These are phyloP conservation scores for Exophiala mesophila DNA, from an alignment of 2,329 filamentous ascomycete genomes.

Conservation along the genomic window DNA sequence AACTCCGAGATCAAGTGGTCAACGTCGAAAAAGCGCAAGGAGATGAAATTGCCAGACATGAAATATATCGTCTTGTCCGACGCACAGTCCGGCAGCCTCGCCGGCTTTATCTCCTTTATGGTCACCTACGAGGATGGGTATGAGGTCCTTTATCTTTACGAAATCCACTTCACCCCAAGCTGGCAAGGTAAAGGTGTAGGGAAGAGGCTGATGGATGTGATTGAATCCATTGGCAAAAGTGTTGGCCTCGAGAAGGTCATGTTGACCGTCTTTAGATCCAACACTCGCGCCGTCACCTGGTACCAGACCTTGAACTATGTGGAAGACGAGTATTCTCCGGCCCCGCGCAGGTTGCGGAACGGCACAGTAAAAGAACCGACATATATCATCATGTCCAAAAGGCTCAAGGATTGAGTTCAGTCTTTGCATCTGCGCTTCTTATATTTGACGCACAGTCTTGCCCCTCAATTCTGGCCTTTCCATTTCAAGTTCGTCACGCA, in stretches of 20 bases:
- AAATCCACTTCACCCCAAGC: slow-evolving; percentile 50
- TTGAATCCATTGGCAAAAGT: slow-evolving; percentile 44
- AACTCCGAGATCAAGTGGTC: slow-evolving; percentile 53
- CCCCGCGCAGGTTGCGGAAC: slow-evolving; percentile 44
- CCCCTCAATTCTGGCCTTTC: slow-evolving; percentile 86
- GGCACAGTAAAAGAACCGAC: slow-evolving; percentile 46
- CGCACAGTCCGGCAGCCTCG: slow-evolving; percentile 15
- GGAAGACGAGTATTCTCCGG: slow-evolving; percentile 50
- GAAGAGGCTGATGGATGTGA: slow-evolving; percentile 43
- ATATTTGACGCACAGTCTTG: slow-evolving; percentile 82
- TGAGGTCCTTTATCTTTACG: slow-evolving; percentile 60
- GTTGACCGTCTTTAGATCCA: slow-evolving; percentile 56
- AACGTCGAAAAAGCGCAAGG: slow-evolving; percentile 46
- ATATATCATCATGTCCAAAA: slow-evolving; percentile 52
- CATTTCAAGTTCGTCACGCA: slow-evolving; percentile 90
- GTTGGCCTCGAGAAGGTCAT: slow-evolving; percentile 52
- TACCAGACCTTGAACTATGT: slow-evolving; percentile 49
- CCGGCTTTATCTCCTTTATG: slow-evolving; percentile 52
- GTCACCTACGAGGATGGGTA: slow-evolving; percentile 51
- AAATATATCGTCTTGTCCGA: slow-evolving; percentile 49
- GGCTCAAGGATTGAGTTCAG: neutral
- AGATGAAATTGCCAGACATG: slow-evolving; percentile 58
- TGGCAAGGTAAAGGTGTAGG: slow-evolving; percentile 50
- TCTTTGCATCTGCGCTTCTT: slow-evolving; percentile 29
- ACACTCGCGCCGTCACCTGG: slow-evolving; percentile 43